Evolutionary conservation across 305 asterid genomes (phyloP).

Genomic region (Fraxinus greggii): DNA sequence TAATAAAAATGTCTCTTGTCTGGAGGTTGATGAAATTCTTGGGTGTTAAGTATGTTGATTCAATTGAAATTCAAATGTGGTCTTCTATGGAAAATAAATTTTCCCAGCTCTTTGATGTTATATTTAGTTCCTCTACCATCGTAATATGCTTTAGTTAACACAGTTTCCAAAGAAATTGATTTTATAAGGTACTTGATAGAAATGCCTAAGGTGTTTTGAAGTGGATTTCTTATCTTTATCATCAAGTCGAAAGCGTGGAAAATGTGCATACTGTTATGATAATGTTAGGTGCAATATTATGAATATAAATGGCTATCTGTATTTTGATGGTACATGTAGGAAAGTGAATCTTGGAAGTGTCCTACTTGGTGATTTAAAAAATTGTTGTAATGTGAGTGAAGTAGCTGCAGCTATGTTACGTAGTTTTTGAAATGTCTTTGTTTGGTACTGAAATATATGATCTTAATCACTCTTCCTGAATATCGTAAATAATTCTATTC

Average conservation of each 20-base stretch:
- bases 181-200: neutral
- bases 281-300: neutral
- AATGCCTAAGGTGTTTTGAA: neutral
- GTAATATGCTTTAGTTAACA: neutral
- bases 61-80: neutral
- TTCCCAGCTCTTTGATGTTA: neutral
- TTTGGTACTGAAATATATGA: neutral
- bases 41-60: neutral
- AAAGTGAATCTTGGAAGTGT: neutral
- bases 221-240: neutral
- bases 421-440: neutral
- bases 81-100: neutral
- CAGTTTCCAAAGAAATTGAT: neutral
- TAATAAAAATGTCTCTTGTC: neutral
- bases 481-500: too few species aligned
- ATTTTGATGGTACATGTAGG: neutral
- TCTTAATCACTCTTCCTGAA: neutral
- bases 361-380: neutral
- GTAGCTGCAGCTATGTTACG: neutral
- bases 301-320: neutral
- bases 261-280: neutral
- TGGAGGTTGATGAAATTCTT: neutral
- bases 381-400: neutral
- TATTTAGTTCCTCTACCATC: neutral
- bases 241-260: neutral